phyloP scores from a whole-genome alignment of 495 filamentous ascomycete species.

The Podospora fimiseda region DNA sequence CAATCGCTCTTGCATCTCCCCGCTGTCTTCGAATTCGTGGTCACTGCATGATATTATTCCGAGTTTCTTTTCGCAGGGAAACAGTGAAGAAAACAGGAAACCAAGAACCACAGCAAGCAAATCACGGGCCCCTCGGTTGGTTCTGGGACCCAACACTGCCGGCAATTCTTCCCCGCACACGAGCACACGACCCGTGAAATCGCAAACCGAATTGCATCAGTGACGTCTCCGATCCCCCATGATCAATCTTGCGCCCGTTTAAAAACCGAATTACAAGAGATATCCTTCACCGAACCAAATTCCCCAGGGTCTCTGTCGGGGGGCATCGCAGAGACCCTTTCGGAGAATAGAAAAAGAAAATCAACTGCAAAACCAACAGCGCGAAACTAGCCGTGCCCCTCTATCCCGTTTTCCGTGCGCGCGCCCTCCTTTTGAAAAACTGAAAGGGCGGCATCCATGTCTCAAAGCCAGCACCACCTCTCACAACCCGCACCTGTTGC shows the following conservation, averaged over 20 bases:
- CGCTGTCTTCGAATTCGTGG: too few relatives aligned
- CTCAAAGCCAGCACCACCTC: conserved; percentile 37
- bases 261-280: conserved; percentile 5
- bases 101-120: conserved; percentile 14
- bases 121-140: conserved; percentile 43
- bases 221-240: background rate
- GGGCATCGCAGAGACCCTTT: conserved; percentile 9
- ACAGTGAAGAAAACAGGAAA: too few relatives aligned
- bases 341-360: background rate
- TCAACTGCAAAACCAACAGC: conserved; percentile 3
- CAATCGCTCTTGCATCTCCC: conserved; percentile 4
- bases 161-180: conserved; percentile 45
- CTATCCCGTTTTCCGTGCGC: conserved; percentile 5
- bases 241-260: background rate
- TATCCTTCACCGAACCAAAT: background rate
- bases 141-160: background rate
- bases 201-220: conserved; percentile 6
- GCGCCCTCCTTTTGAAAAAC: conserved; percentile 4
- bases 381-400: background rate
- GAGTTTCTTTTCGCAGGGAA: too few relatives aligned
- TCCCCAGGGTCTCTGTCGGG: conserved; percentile 24
- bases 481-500: conserved; percentile 24
- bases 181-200: conserved; percentile 23
- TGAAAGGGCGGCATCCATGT: conserved; percentile 38
- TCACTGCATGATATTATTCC: too few relatives aligned